Percentiles rank a stretch among this genome's conserved stretches.
These are phyloP conservation scores for Clarkia xantiana DNA, from an alignment of 345 rosid genomes.

Conservation along the genomic window DNA sequence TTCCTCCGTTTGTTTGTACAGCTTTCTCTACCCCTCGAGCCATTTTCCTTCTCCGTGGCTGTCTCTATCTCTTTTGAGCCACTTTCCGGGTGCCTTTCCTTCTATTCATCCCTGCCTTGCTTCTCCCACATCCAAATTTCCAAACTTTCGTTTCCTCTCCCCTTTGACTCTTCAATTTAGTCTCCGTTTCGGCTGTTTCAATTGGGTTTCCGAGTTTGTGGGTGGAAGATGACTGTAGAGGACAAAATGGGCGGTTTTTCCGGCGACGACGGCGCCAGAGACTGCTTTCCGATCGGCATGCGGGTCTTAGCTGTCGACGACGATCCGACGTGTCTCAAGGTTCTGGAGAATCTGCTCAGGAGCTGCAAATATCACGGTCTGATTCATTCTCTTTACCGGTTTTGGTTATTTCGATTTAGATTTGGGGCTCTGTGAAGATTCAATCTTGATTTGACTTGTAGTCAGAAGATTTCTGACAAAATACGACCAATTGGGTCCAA, in stretches of 20 bases:
- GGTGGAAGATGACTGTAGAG: constrained; percentile 24
- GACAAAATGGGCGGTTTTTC: constrained; percentile 11
- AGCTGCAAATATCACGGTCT: constrained; percentile 60
- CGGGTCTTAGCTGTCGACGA: constrained; percentile 64
- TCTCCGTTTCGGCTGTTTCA: not conserved
- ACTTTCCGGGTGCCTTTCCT: no score
- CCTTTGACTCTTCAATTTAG: not conserved
- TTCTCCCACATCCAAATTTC: no score
- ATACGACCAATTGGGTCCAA: no score
- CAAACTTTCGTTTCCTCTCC: not conserved
- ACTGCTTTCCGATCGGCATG: constrained; percentile 41
- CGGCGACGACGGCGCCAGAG: constrained; percentile 16
- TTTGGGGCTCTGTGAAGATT: not conserved
- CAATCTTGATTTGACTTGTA: constrained; percentile 1
- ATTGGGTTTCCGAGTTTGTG: constrained; percentile 10
- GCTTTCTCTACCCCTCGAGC: constrained; percentile 4
- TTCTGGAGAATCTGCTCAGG: constrained; percentile 38
- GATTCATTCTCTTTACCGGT: constrained; percentile 1
- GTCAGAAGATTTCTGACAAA: no score
- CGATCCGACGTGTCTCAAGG: constrained; percentile 46
- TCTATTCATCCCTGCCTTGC: no score
- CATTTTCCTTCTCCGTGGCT: no score
- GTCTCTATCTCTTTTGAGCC: no score
- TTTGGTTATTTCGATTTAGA: not conserved
- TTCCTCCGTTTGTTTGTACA: constrained; percentile 15